Evolutionary conservation across 306 rosid species (phyloP).

Genomic region (Cajanus cajan): DNA sequence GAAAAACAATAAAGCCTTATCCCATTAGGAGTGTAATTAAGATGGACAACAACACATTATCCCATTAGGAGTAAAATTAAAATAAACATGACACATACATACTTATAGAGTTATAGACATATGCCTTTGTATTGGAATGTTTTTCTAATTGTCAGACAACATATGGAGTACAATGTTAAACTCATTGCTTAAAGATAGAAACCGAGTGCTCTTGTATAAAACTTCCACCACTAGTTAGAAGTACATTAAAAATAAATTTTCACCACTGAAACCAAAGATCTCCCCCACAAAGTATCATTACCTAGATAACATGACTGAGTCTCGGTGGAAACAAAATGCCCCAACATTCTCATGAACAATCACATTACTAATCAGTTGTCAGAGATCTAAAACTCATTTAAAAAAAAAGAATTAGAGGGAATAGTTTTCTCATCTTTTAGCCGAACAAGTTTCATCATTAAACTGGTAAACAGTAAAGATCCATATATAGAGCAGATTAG

Average conservation of each 20-base stretch:
- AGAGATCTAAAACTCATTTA: neutral
- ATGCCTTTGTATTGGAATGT: neutral
- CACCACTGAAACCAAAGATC: neutral
- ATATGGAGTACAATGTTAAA: neutral
- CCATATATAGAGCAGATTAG: constrained; percentile 17
- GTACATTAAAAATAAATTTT: neutral
- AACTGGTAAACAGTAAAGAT: constrained; percentile 10
- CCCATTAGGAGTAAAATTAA: neutral
- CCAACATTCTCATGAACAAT: neutral
- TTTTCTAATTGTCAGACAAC: neutral
- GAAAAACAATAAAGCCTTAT: too few species aligned
- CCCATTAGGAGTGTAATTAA: too few species aligned
- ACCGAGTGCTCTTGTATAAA: neutral
- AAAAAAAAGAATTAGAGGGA: too few species aligned
- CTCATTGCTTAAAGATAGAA: neutral
- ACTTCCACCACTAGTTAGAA: neutral
- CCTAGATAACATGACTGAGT: neutral
- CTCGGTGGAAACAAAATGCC: too few species aligned
- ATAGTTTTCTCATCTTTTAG: neutral
- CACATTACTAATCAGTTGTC: neutral
- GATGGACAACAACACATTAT: too few species aligned
- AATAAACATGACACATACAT: constrained; percentile 5
- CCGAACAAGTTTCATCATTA: constrained; percentile 7
- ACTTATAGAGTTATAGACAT: neutral
- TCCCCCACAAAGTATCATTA: neutral